Base-by-base conservation (phyloP, 352 stramenopile genomes). In the Pythium aristosporum region DNA sequence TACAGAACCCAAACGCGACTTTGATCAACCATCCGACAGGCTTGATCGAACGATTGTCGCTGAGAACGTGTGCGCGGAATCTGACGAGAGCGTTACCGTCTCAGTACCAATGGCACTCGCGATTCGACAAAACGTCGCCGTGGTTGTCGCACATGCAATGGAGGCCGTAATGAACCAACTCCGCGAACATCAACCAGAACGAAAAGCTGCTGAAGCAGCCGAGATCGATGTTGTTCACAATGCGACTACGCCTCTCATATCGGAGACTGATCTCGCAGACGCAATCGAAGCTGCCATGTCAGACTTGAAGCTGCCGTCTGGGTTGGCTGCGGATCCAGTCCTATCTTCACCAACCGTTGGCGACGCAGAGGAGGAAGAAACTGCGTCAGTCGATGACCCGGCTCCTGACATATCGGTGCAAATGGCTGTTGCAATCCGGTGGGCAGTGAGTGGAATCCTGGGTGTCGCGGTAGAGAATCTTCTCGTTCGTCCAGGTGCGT, bases 361-460 rank as follows among this genome's bases (percentile, higher is more conserved):
- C 9, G 28, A 56, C 30, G 42, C 30, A 16, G 5, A 23, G 5
- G 23, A 8, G 3, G 16, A 42, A 42, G 25, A 21, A 42, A 3
- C 25, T 25, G 11, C 18, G 2, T 13, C 16, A 21, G 21, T 42
- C 28, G 30, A 55, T 4, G 32, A 21, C 13, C 21, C 32, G 16
- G 41, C 21, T 48, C 36, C 52, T 48, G 21, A 34, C 3, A 5
- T 60, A n/a, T 60, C 53, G 10, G 53, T 60, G 5, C 66, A 74
- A 61, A 75, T 81, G 71, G 68, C 73, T 34, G 72, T 73, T 42
- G 68, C 75, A 8, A 75, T 81, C 60, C 68, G 64, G 44, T 74
- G 72, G 47, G 77, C 54, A 30, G 65, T 85, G 8, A 57, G 74
- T 32, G 71, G 73, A 2, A 71, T 85, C 6, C 69, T 85, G n/a